Conservation (phyloP, 2,329 filamentous ascomycete genomes). For the Pezicula carpinea region DNA sequence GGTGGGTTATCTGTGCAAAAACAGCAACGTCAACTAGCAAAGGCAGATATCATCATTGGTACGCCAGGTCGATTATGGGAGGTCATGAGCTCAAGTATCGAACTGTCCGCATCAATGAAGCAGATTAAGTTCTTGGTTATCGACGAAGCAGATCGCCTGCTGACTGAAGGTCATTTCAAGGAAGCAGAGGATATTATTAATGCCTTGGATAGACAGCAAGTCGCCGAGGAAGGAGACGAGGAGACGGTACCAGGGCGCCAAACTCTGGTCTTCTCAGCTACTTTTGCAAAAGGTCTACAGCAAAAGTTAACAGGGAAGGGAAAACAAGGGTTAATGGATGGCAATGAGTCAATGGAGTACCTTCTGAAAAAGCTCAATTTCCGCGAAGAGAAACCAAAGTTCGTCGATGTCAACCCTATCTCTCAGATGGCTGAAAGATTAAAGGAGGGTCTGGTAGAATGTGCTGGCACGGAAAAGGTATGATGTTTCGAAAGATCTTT, state of each 20-base stretch:
- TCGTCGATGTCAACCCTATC: slow-evolving; percentile 85
- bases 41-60: slow-evolving; percentile 87
- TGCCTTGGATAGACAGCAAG: slow-evolving; percentile 64
- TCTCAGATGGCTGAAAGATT: slow-evolving; percentile 84
- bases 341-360: slow-evolving; percentile 86
- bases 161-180: slow-evolving; percentile 93
- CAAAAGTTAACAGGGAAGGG: slow-evolving; percentile 80
- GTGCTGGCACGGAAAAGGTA: slow-evolving; percentile 87
- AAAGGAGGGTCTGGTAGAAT: slow-evolving; percentile 88
- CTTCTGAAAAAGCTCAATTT: slow-evolving; percentile 88
- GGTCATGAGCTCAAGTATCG: slow-evolving; percentile 71
- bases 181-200: slow-evolving; percentile 86
- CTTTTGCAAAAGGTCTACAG: slow-evolving; percentile 86
- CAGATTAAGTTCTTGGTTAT: slow-evolving; percentile 78
- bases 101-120: slow-evolving; percentile 66
- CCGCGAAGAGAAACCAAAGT: slow-evolving; percentile 75
- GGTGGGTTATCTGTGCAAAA: slow-evolving; percentile 93
- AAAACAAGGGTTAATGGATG: slow-evolving; percentile 56
- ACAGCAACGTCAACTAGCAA: slow-evolving; percentile 77
- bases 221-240: slow-evolving; percentile 42
- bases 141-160: slow-evolving; percentile 87
- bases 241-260: slow-evolving; percentile 55
- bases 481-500: slow-evolving; percentile 10
- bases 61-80: slow-evolving; percentile 95
- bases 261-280: slow-evolving; percentile 94